Evolutionary conservation across 305 asterid genomes (phyloP).

Genomic region (Withania somnifera): DNA sequence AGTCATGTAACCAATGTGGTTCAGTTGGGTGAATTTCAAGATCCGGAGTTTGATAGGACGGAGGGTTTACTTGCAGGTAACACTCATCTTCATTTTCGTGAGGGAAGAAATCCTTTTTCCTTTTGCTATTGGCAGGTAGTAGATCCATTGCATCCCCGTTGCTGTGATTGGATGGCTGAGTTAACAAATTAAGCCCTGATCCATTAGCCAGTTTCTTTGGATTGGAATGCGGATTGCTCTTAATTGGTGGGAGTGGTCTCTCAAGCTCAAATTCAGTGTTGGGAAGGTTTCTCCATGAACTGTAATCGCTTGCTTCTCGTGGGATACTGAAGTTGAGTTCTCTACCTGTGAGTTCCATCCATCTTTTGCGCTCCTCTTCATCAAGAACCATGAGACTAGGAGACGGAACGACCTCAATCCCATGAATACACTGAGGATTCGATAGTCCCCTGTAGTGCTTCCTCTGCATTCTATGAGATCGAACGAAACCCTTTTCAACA

Average conservation of each 20-base stretch:
- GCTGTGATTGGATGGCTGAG: slow-evolving; percentile 41
- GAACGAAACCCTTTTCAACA: slow-evolving; percentile 70
- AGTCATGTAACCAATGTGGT: slow-evolving; percentile 63
- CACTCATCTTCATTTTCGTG: slow-evolving; percentile 43
- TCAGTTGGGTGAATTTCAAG: slow-evolving; percentile 42
- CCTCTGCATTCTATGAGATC: slow-evolving; percentile 91
- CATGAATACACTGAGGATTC: slow-evolving; percentile 89
- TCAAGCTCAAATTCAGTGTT: slow-evolving; percentile 71
- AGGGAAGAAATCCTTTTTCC: slow-evolving; percentile 53
- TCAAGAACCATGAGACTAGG: slow-evolving; percentile 49
- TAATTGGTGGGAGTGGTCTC: slow-evolving; percentile 29
- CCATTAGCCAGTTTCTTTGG: slow-evolving; percentile 51
- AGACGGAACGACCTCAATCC: slow-evolving; percentile 59
- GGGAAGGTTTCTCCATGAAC: slow-evolving; percentile 74
- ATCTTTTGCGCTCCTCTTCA: slow-evolving; percentile 68
- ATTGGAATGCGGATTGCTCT: slow-evolving; percentile 31
- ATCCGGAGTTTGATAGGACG: slow-evolving; percentile 38
- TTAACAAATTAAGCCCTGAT: slow-evolving; percentile 47
- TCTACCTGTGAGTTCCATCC: slow-evolving; percentile 76
- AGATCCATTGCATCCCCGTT: slow-evolving; percentile 45
- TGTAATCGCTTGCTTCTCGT: slow-evolving; percentile 61
- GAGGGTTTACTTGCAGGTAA: slow-evolving; percentile 28
- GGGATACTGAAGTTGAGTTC: slow-evolving; percentile 56
- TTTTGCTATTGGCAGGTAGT: slow-evolving; percentile 40
- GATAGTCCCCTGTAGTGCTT: slow-evolving; percentile 88